Evolutionary conservation across 1,284 basidiomycete genomes (phyloP).

Genomic region (Tilletia indica): DNA sequence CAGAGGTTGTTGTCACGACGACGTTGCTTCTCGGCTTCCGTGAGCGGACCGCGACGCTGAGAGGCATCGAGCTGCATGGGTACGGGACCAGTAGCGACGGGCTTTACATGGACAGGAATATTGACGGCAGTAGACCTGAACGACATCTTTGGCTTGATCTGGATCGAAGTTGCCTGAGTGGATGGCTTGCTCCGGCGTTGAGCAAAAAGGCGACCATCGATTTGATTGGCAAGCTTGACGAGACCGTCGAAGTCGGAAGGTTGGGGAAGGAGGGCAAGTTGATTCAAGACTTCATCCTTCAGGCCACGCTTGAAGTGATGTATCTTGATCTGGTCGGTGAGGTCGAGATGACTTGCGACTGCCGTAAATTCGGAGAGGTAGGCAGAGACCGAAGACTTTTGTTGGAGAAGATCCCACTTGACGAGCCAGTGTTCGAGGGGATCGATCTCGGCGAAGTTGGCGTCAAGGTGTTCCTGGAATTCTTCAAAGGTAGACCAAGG

Average conservation of each 20-base stretch:
- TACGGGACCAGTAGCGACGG: not conserved
- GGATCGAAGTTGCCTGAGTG: slow-evolving; percentile 5
- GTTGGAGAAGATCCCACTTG: slow-evolving; percentile 4
- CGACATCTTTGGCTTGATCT: not conserved
- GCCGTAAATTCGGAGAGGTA: slow-evolving; percentile 13
- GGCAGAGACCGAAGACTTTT: slow-evolving; percentile 5
- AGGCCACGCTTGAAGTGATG: slow-evolving; percentile 18
- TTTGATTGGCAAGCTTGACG: slow-evolving; percentile 16
- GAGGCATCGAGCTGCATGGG: not conserved
- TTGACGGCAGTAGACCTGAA: slow-evolving; percentile 11
- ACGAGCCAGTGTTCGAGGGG: not conserved
- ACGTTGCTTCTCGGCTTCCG: slow-evolving; percentile 8
- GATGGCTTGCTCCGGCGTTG: slow-evolving; percentile 1
- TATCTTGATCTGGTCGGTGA: not conserved
- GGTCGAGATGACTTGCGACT: not conserved
- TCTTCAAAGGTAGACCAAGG: slow-evolving; percentile 5
- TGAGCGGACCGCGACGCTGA: slow-evolving; percentile 16
- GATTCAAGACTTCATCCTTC: slow-evolving; percentile 12
- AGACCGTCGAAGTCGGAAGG: slow-evolving; percentile 1
- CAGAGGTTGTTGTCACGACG: slow-evolving; percentile 12
- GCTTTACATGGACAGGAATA: not conserved
- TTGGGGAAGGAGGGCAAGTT: not conserved
- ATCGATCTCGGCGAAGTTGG: slow-evolving; percentile 9
- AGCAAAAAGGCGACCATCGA: slow-evolving; percentile 5
- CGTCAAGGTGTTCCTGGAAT: not conserved